Base-by-base conservation (phyloP, 2,329 filamentous ascomycete genomes). In the Aspergillus sp. region DNA sequence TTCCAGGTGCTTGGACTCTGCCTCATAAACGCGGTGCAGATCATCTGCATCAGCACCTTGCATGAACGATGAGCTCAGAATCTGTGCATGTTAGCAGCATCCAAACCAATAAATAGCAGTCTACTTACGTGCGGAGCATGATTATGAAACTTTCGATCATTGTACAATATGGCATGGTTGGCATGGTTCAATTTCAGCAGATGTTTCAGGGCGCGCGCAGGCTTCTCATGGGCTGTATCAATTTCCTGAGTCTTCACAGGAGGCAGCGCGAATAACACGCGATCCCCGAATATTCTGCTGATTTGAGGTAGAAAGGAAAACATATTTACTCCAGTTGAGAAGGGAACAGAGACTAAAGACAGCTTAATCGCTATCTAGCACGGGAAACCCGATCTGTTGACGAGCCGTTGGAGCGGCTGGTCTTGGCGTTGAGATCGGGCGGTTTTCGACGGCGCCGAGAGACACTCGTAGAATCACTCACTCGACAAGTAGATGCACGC, bases 101-200 rank as follows among this genome's bases (percentile, higher is more conserved):
- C 9, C n/a, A 52, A 23, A n/a, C 39, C 2, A 17, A 13, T 15
- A 13, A 12, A 2, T 17, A 13, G 9, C 0, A 17, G 12, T 15
- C 12, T 3, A 70, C 82, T 62, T 77, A 87, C 84, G 77, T 97
- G 92, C 41, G 91, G 84, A 68, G 89, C 82, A 77, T 96, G 91
- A 72, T 98, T 98, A 79, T 95, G 87, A 69, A 88, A 95, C 63
- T 85, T 81, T 4, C 90, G 80, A 56, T 90, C 75, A 73, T 93
- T 87, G 75, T 91, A 95, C 57, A 97, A 79, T 66, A 98, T 88
- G 32, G 92, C 87, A 77, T 96, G 86, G 73, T 95, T 97, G 67
- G 89, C 89, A 79, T 99, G 95, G 74, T 98, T 98, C 55, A 93
- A 89, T 76, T 91, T 91, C 62, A 99, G 76, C 13, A 99, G 82